These are phyloP conservation scores for Actinomortierella ambigua DNA, from an alignment of 371 early-diverging fungal genomes.

Conservation along the genomic window DNA sequence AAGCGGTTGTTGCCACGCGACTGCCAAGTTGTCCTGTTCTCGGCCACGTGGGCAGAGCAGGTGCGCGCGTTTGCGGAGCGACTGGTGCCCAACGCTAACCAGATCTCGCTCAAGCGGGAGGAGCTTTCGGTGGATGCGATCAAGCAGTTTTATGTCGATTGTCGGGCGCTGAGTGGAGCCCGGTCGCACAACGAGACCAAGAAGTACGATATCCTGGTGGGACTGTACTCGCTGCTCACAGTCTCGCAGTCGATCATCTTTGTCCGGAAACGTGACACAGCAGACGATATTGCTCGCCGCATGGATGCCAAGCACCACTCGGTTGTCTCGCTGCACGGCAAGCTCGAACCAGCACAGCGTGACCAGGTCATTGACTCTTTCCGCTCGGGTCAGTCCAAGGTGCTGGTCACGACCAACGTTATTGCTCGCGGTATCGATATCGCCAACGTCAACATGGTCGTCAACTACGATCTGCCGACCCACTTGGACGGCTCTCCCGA, in stretches of 20 bases:
- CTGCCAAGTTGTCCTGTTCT: slow-evolving; percentile 92
- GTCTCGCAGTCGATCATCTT: slow-evolving; percentile 99
- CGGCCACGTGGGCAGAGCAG: slow-evolving; percentile 93
- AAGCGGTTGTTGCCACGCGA: slow-evolving; percentile 70
- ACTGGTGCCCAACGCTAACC: slow-evolving; percentile 86
- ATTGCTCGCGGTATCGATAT: slow-evolving; percentile 98
- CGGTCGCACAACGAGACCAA: slow-evolving; percentile 60
- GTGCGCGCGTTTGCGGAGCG: slow-evolving; percentile 79
- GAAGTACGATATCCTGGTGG: slow-evolving; percentile 83
- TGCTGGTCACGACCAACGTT: slow-evolving; percentile 96
- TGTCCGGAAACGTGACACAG: slow-evolving; percentile 83
- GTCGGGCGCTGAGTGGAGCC: slow-evolving; percentile 44
- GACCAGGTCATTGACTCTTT: slow-evolving; percentile 95
- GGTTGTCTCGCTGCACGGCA: slow-evolving; percentile 90
- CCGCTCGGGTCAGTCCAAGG: slow-evolving; percentile 90
- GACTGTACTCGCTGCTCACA: slow-evolving; percentile 89
- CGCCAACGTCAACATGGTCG: slow-evolving; percentile 93
- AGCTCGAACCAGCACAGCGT: slow-evolving; percentile 79
- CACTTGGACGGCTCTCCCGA: slow-evolving; percentile 67
- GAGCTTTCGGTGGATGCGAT: slow-evolving; percentile 96
- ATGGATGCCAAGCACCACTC: slow-evolving; percentile 88
- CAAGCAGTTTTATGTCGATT: slow-evolving; percentile 97
- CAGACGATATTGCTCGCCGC: slow-evolving; percentile 76
- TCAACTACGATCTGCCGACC: slow-evolving; percentile 97
- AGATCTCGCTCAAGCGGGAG: slow-evolving; percentile 83